Base-by-base conservation (phyloP, 2,329 filamentous ascomycete species). In the Diplodia seriata region DNA sequence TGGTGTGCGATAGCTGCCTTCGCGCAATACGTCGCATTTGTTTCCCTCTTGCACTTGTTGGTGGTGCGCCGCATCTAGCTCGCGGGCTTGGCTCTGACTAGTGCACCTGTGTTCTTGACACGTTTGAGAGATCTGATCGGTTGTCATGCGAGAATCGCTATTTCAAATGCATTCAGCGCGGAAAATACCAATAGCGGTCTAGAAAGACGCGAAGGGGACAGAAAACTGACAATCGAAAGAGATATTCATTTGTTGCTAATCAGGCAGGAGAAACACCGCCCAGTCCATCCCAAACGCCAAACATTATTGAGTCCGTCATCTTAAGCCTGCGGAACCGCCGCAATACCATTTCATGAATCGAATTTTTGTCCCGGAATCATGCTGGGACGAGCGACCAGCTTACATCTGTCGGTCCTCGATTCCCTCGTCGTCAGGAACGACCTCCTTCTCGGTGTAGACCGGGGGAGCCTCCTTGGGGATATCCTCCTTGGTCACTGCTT, bases 401-500 rank as follows among this genome's bases (percentile, higher is more conserved):
- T 51, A 63, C 59, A 63, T 31, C 40, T 63, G 59, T 38, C 59
- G 59, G 59, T 63, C 59, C 47, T 63, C 59, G 9, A 63, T 40
- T 23, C 63, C 66, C 51, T 68, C 57, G 9, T 65, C 67, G 53
- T 74, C 74, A 7, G 73, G 70, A 31, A 72, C 73, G 20, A 74
- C 74, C 67, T 78, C 75, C 71, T 77, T 76, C 70, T 76, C 77
- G 64, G 77, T 73, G 66, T 80, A 80, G n/a, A 78, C 74, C 1
- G 78, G 78, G 59, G 78, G 78, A 7, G 76, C 74, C 12, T 80
- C 78, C 14, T 50, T 64, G 2, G 77, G 76, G 47, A 79, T 71
- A 43, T 77, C 76, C 68, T 79, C 77, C 55, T 67, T 69, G 29
- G 31, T 56, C 12, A 62, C 33, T 12, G 57, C 69, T 7, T 73